A percentile compares a stretch with the other conserved stretches of the same genome.
Evolutionary conservation across 805 yeast species (phyloP).

Genomic region (Diddensiella transvaalensis): DNA sequence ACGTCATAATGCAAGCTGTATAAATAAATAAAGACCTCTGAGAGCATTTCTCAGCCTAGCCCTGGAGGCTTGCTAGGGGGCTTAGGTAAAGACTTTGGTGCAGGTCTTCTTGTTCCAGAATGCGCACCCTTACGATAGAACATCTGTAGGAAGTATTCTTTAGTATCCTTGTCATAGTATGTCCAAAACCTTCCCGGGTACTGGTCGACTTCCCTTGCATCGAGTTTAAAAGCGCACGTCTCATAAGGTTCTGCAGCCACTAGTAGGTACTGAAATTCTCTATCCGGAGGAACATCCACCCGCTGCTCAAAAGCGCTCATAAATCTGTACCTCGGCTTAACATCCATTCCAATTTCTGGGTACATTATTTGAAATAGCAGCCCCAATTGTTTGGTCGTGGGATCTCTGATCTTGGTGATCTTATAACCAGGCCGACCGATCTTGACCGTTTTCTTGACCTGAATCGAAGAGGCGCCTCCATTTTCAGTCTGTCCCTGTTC

Average conservation of each 20-base stretch:
- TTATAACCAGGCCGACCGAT: slow-evolving; percentile 75
- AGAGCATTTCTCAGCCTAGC: too few relatives aligned
- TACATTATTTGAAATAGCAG: slow-evolving; percentile 58
- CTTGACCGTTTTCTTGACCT: slow-evolving; percentile 49
- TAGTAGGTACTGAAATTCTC: slow-evolving; percentile 63
- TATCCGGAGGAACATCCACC: slow-evolving; percentile 42
- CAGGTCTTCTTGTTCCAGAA: not conserved
- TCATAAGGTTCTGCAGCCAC: slow-evolving; percentile 91
- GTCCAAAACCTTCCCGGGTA: slow-evolving; percentile 50
- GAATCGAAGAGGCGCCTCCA: slow-evolving; percentile 35
- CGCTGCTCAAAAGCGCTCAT: slow-evolving; percentile 74
- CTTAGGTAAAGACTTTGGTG: not conserved
- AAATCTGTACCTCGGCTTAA: slow-evolving; percentile 63
- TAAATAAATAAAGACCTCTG: too few relatives aligned
- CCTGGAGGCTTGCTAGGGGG: not conserved
- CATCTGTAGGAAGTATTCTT: slow-evolving; percentile 67
- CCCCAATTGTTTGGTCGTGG: slow-evolving; percentile 57
- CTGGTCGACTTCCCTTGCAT: slow-evolving; percentile 50
- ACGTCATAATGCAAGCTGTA: too few relatives aligned
- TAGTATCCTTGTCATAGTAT: slow-evolving; percentile 68
- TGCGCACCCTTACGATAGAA: slow-evolving; percentile 40
- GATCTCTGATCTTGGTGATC: slow-evolving; percentile 65
- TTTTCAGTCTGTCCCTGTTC: slow-evolving; percentile 14
- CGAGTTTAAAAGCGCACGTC: slow-evolving; percentile 71
- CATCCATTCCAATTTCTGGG: slow-evolving; percentile 43